Percentiles rank a stretch among this genome's conserved stretches.
Conservation (phyloP, 163 green algal species). For the Scenedesmus sp. region DNA sequence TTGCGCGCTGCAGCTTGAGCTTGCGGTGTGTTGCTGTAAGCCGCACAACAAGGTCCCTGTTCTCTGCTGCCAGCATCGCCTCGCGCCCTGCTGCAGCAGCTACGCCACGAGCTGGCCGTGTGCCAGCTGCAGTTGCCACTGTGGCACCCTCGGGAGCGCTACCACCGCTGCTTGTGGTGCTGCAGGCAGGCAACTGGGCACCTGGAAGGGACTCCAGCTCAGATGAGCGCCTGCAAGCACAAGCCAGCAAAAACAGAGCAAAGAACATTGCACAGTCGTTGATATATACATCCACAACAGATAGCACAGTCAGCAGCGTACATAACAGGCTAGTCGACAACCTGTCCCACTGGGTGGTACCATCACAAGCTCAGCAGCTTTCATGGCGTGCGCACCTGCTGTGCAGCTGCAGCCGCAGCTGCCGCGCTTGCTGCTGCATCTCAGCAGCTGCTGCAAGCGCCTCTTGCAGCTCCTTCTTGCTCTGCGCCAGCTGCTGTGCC, state of each 20-base stretch:
- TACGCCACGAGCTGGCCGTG: neutral
- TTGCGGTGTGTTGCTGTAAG: slow-evolving; percentile 45
- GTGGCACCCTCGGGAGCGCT: neutral
- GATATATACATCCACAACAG: neutral
- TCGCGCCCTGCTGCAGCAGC: neutral
- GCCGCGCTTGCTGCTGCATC: slow-evolving; percentile 16
- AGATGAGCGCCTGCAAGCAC: neutral
- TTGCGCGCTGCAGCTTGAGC: slow-evolving; percentile 40
- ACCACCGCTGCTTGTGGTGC: neutral
- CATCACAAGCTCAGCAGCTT: neutral
- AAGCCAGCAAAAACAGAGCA: neutral
- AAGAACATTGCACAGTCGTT: neutral
- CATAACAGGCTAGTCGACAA: neutral
- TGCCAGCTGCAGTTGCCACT: neutral
- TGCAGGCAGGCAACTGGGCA: neutral
- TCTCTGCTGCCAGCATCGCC: slow-evolving; percentile 44
- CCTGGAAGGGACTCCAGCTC: neutral
- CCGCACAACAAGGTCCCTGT: slow-evolving; percentile 33
- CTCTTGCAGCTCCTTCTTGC: slow-evolving; percentile 28
- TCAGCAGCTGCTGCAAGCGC: slow-evolving; percentile 27
- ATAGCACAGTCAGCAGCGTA: neutral
- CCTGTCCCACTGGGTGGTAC: neutral
- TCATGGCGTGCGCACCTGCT: neutral
- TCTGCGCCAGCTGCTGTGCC: slow-evolving; percentile 28
- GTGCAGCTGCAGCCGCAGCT: slow-evolving; percentile 6